Base-by-base conservation (phyloP, 768 basidiomycete species). In the Suillus lakei region DNA sequence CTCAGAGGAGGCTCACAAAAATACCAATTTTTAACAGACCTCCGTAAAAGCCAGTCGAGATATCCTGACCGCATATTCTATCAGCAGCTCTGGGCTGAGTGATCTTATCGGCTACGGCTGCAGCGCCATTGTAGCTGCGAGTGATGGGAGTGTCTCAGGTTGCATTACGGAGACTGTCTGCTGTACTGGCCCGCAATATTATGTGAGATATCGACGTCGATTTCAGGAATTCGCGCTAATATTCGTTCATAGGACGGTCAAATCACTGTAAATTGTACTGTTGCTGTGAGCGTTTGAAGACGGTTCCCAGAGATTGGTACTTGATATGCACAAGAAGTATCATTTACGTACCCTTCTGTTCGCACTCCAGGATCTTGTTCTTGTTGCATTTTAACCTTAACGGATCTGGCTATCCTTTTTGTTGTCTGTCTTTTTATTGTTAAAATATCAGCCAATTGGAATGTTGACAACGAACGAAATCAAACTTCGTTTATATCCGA, bases 131-230 rank as follows among this genome's bases (percentile, higher is more conserved):
- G n/a, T 12, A 48, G n/a, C 30, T n/a, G 30, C 5, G 5, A 32
- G 53, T 32, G 30, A 54, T 30, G 50, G 16, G 16, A 51, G 28
- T 21, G n/a, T 48, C n/a, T 32, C 30, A 21, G 18, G 12, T 21
- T 54, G 53, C 5, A 6, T 6, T 32, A 30, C 32, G 5, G 18
- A 30, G 53, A 54, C 53, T 10, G 18, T 32, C 30, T 54, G 53
- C 30, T 54, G 21, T 32, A 54, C 53, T 53, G 28, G 18, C 7
- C 23, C 23, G 6, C 16, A 18, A 6, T 50, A 50, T 12, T 50
- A 50, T 5, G 44, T 48, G 38, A 5, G 76, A 77, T 34, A 73
- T 78, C 30, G 38, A 44, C 9, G 48, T 61, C 9, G 50, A 61
- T 26, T 50, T 26, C 13, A 50, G 13, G 48, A 28, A 28, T 50